Base-by-base conservation (phyloP, 352 stramenopile species). In the Phytophthora fragariae region DNA sequence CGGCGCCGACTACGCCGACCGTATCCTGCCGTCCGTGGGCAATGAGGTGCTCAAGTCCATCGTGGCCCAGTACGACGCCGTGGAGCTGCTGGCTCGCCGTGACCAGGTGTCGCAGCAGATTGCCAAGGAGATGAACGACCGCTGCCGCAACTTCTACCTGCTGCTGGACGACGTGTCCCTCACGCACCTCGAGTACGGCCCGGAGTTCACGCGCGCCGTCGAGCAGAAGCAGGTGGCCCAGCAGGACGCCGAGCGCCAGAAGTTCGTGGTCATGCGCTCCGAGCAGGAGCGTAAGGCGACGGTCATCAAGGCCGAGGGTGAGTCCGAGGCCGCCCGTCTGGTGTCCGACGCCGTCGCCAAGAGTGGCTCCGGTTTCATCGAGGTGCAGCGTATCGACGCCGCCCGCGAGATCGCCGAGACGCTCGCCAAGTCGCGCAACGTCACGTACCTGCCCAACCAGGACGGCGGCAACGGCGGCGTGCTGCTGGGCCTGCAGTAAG, bases 151-250 rank as follows among this genome's bases (percentile, higher is more conserved):
- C 68, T 99, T 99, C 84, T 96, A 99, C 90, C 83, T 99, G 57
- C 96, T 97, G 52, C 90, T 99, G 70, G 98, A 99, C 76, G 98
- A 99, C 80, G 98, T 99, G 70, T 98, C 98, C 56, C 99, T 99
- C 81, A 99, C 98, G 58, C 98, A 99, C 85, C 91, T 99, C 60
- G 99, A 98, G 69, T 99, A 99, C 87, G 97, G 97, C 57, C 80
- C 88, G 11, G 98, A 99, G 79, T 99, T 99, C 83, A 99, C 98
- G 76, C 98, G 98, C 74, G 98, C 98, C 75, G 99, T 99, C 86
- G 98, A 99, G 90, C 82, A 95, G 67, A 99, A 99, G 91, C 98
- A 99, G 86, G 98, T 99, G 35, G 98, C 98, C 37, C 98, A 98
- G 75, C 98, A 99, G 86, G 98, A 99, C 59, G 98, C 98, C 15